Conservation (phyloP, 352 stramenopile genomes). For the Phytophthora lateralis region DNA sequence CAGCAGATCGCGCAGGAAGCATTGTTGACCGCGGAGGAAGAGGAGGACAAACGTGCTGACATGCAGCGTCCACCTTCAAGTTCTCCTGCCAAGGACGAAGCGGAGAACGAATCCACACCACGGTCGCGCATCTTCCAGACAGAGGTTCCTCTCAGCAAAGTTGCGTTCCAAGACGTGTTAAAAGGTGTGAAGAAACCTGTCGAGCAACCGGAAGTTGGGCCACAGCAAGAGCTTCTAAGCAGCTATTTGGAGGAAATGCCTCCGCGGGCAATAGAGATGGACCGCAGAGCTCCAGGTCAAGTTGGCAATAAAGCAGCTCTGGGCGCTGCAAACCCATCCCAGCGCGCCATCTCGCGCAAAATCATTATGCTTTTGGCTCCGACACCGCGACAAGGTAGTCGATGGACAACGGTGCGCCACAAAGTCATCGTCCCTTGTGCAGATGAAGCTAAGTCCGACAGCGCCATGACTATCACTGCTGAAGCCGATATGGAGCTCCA, state of each 20-base stretch:
- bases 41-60: not conserved
- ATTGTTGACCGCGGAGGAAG: constrained; percentile 33
- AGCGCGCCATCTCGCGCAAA: constrained; percentile 26
- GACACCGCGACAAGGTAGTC: constrained; percentile 22
- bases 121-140: constrained; percentile 23
- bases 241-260: constrained; percentile 28
- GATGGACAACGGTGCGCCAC: constrained; percentile 31
- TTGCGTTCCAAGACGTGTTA: not conserved
- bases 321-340: constrained; percentile 18
- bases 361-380: constrained; percentile 24
- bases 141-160: constrained; percentile 16
- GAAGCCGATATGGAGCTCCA: constrained; percentile 24
- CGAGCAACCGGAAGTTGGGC: constrained; percentile 1
- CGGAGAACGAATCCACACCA: constrained; percentile 8
- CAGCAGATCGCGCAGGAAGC: constrained; percentile 37
- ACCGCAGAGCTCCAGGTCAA: constrained; percentile 27
- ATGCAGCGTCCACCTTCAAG: not conserved
- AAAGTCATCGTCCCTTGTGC: constrained; percentile 19
- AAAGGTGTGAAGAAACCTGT: not conserved
- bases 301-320: constrained; percentile 23
- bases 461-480: constrained; percentile 19
- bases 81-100: not conserved
- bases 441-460: constrained; percentile 6
- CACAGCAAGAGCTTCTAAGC: constrained; percentile 18
- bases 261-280: constrained; percentile 22